Evolutionary conservation across 1,139 yeast genomes (phyloP), one percentile per base, ranked within the genome.

Genomic region (Eremothecium cymbalariae): DNA sequence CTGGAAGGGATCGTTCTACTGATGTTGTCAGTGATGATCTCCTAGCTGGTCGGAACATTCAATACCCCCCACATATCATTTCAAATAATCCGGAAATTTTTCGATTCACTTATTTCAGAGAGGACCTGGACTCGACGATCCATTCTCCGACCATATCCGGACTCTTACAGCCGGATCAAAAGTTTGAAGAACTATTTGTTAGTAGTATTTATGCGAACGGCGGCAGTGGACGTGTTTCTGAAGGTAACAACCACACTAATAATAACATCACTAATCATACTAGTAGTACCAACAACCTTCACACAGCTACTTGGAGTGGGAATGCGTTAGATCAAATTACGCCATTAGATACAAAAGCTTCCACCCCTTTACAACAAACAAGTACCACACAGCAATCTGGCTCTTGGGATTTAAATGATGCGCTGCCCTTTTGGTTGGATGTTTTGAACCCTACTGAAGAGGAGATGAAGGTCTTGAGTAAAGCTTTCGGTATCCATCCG

Each of bases 91-190:
- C 69, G 33, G 73, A 67, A 31, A 74, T 71, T 37, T 67, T 68
- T 46, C 65, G 98, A 42, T 90, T 83, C 62, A 85, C 97, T 0
- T 90, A 88, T 53, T 90, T 90, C 58, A 68, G 97, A 45, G 95
- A 88, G 46, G 95, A 86, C 50, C 62, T 90, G 46, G 83, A 80
- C 13, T 75, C 85, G 11, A 90, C 98, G 0, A 75, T 90, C 11
- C 97, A 90, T 57, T 76, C 96, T 0, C 90, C 95, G 1, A 78
- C 82, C 3, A 76, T 90, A 22, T 78, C 94, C 9, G 97, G 96
- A 0, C 63, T 88, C 21, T 55, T 85, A 25, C 77, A 72, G 45
- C 73, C 73, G 7, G 72, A 68, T 4, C 71, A 67, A 36, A 61
- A 65, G 2, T 71, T 71, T 47, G 63, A 64, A 11, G 77, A 72